Conservation (phyloP, 1,284 basidiomycete species). For the Trichosporon inkin region DNA sequence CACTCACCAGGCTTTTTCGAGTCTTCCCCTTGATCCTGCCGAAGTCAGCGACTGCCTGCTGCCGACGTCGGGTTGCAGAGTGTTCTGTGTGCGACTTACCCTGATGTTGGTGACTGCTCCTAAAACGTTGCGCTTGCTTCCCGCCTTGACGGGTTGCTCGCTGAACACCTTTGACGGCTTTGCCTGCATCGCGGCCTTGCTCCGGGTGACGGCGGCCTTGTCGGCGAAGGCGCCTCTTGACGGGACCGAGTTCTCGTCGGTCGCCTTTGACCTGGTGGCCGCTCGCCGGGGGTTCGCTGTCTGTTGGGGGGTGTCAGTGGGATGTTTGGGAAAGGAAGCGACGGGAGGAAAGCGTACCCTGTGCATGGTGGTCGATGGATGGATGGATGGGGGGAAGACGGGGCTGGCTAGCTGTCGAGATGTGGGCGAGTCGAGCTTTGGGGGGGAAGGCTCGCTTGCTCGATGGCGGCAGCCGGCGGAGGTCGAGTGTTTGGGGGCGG, state of each 20-base stretch:
- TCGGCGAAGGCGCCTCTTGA: conserved; percentile 27
- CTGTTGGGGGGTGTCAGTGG: conserved; percentile 8
- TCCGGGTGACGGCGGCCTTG: conserved; percentile 21
- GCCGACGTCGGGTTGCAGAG: background rate
- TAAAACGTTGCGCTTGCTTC: conserved; percentile 43
- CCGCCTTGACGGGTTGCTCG: conserved; percentile 30
- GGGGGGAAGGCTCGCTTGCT: too few relatives aligned
- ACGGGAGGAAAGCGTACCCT: background rate
- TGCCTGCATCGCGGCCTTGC: conserved; percentile 1
- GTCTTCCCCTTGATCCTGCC: conserved; percentile 31
- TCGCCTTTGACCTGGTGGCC: conserved; percentile 30
- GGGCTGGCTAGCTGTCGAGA: too few relatives aligned
- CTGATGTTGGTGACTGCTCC: conserved; percentile 39
- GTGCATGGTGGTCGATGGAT: background rate
- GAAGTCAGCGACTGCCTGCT: too few relatives aligned
- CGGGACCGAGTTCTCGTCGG: conserved; percentile 47
- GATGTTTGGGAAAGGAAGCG: background rate
- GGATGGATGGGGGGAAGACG: background rate
- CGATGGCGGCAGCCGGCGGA: too few relatives aligned
- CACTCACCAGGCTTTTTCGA: conserved; percentile 38
- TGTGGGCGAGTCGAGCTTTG: background rate
- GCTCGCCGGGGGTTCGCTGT: conserved; percentile 30
- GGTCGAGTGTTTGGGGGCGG: too few relatives aligned
- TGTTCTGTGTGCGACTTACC: conserved; percentile 16
- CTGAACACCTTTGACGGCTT: background rate